Base-by-base conservation (phyloP, 1,139 yeast species). In the Saccharomyces hybrid region DNA sequence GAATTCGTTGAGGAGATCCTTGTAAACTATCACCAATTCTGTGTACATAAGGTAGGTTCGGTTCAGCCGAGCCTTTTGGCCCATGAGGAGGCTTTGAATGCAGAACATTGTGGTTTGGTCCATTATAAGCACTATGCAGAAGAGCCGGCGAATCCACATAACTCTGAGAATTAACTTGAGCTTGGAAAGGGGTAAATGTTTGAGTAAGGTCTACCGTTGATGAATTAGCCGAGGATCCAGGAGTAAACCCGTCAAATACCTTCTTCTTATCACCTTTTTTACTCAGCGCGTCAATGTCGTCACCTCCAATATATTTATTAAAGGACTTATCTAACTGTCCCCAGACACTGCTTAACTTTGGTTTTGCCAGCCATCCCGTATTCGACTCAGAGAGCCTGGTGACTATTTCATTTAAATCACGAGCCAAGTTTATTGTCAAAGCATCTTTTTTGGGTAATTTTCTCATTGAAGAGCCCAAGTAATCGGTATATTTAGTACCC, bases 241-340 rank as follows among this genome's bases (percentile, higher is more conserved):
- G 88, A 53, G 86, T 82, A 65, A 84, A 86, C 59, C 84, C 85
- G 55, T 88, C 86, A 71, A 88, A 88, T 0, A 85, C 82, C 6
- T 86, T 86, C 44, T 73, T 78, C 29, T 79, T 66, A 4, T 58
- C 49, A 13, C 62, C 48, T 19, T 55, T 54, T 19, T 57, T 58
- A 1, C 48, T 42, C 3, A 58, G 56, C 23, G 70, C 70, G 47
- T 84, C 91, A 32, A 32, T 32, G 53, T 88, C 97, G 11, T 67
- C 70, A 13, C 98, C 99, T 3, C 96, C 88, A 58, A 93, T 93
- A 67, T 91, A 88, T 69, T 89, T 89, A 64, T 81, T 82, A 65
- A 84, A 81, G 13, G 84, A 79, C 63, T 81, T 82, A 67, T 89
- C 96, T 58, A 90, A 75, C 52, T 86, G 90, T 7, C 91, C 93